phyloP scores from a whole-genome alignment of 2,329 filamentous ascomycete species.

The Coniella vitis region DNA sequence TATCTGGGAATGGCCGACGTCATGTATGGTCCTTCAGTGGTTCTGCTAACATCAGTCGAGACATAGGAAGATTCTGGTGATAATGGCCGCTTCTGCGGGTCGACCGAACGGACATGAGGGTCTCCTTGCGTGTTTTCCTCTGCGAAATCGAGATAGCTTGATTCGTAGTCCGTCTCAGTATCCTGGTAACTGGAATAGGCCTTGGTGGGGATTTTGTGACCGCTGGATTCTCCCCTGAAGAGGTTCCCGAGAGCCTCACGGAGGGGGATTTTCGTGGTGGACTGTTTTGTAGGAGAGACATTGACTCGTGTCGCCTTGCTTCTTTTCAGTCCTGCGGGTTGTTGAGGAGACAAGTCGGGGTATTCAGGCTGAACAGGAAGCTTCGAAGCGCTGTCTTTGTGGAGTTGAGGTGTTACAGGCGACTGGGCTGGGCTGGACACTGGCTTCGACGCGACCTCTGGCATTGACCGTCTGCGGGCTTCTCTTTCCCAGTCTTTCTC shows the following conservation, averaged over 20 bases:
- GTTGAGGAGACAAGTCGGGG: neutral
- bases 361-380: too few species aligned
- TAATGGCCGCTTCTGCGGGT: slow-evolving; percentile 25
- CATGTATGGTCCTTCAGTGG: slow-evolving; percentile 20
- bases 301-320: slow-evolving; percentile 47
- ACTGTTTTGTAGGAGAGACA: slow-evolving; percentile 41
- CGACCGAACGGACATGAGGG: slow-evolving; percentile 25
- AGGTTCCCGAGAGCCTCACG: slow-evolving; percentile 55
- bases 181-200: slow-evolving; percentile 44
- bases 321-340: slow-evolving; percentile 39
- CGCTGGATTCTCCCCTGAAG: slow-evolving; percentile 54
- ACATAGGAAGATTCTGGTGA: slow-evolving; percentile 25
- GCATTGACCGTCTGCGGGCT: slow-evolving; percentile 22
- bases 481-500: slow-evolving; percentile 31
- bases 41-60: slow-evolving; percentile 17
- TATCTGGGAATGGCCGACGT: slow-evolving; percentile 19
- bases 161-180: slow-evolving; percentile 22
- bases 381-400: slow-evolving; percentile 1
- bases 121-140: slow-evolving; percentile 21
- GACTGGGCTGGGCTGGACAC: neutral
- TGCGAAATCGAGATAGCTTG: slow-evolving; percentile 13
- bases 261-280: slow-evolving; percentile 40
- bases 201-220: slow-evolving; percentile 36
- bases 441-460: slow-evolving; percentile 18
- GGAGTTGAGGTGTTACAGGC: neutral